A percentile compares a stretch with the other conserved stretches of the same genome.
These are phyloP conservation scores for Pichia manshurica DNA, from an alignment of 805 yeast genomes.

Conservation along the genomic window DNA sequence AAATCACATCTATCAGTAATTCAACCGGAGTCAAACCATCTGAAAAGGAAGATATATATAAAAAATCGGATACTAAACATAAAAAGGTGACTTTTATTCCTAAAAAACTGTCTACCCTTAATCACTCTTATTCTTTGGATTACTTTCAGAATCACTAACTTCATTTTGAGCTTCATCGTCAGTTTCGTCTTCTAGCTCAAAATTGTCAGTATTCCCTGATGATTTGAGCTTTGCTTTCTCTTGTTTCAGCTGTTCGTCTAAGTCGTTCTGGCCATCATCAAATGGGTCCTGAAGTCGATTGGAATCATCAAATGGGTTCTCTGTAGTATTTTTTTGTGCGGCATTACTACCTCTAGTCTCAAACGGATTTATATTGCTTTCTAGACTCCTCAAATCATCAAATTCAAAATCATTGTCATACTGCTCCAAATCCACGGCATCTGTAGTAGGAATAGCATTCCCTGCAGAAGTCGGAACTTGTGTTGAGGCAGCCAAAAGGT, in stretches of 20 bases:
- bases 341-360: constrained; percentile 14
- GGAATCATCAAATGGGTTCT: constrained; percentile 31
- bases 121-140: background rate
- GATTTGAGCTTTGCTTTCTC: constrained; percentile 20
- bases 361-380: constrained; percentile 35
- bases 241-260: constrained; percentile 30
- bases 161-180: constrained; percentile 15
- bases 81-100: too few species aligned
- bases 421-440: constrained; percentile 27
- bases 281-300: constrained; percentile 15
- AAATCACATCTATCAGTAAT: too few species aligned
- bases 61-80: too few species aligned
- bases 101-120: background rate
- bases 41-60: too few species aligned
- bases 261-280: constrained; percentile 18
- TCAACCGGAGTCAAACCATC: too few species aligned
- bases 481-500: constrained; percentile 89
- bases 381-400: constrained; percentile 50
- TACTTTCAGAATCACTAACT: background rate
- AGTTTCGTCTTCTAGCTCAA: constrained; percentile 29
- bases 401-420: constrained; percentile 54
- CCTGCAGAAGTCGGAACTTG: constrained; percentile 71
- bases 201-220: constrained; percentile 19
- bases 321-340: constrained; percentile 2
- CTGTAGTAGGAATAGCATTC: constrained; percentile 21